Conservation (phyloP, 495 filamentous ascomycete genomes). For the Daldinia concentrica region DNA sequence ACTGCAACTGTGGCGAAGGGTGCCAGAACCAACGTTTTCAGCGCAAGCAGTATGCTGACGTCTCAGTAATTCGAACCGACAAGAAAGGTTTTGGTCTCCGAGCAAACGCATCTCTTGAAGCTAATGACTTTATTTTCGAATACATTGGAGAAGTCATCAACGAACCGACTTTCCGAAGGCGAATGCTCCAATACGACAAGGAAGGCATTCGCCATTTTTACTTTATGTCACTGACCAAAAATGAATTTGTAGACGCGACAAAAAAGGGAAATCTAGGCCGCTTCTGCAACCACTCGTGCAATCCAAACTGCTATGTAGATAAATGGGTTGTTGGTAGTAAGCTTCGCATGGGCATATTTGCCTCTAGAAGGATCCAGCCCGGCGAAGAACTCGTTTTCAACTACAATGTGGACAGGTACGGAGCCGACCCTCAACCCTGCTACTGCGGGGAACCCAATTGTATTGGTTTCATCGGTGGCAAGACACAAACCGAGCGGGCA, state of each 20-base stretch:
- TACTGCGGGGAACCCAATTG: constrained; percentile 97
- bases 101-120: constrained; percentile 75
- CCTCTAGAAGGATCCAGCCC: constrained; percentile 81
- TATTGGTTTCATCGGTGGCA: constrained; percentile 94
- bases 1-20: constrained; percentile 84
- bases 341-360: constrained; percentile 98
- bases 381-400: constrained; percentile 99
- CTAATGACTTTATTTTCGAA: constrained; percentile 94
- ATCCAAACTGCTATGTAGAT: constrained; percentile 98
- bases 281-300: constrained; percentile 99
- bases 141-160: constrained; percentile 99
- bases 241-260: constrained; percentile 97
- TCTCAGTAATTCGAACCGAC: constrained; percentile 95
- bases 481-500: constrained; percentile 94
- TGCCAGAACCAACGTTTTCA: constrained; percentile 98
- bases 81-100: constrained; percentile 96
- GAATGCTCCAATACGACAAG: constrained; percentile 90
- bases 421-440: constrained; percentile 94
- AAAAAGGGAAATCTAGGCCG: constrained; percentile 95
- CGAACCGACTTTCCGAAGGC: constrained; percentile 83
- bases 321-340: constrained; percentile 99
- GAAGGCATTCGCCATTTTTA: constrained; percentile 99
- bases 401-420: constrained; percentile 99
- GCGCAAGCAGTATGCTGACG: constrained; percentile 85
- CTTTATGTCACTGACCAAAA: constrained; percentile 98